These are phyloP conservation scores for Asterella californica DNA, from an alignment of 225 moss, liverwort and hornwort genomes.

Conservation along the genomic window DNA sequence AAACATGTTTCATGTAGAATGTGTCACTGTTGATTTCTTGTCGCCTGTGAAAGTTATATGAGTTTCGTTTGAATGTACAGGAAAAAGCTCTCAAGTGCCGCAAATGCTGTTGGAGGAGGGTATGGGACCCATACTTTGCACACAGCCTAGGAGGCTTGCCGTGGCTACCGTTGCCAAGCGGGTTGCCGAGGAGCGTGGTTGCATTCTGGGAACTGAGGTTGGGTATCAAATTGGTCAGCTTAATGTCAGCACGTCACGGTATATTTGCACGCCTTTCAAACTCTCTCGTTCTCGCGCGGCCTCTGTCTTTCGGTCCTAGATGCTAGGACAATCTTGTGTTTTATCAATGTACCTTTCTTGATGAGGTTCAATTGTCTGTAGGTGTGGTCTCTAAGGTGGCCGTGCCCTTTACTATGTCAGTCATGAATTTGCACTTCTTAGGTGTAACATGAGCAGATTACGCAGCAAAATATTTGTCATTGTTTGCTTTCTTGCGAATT, in stretches of 20 bases:
- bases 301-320: neutral
- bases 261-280: slow-evolving; percentile 13
- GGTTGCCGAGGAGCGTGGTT: slow-evolving; percentile 54
- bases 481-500: too few species aligned
- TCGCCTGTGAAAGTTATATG: too few species aligned
- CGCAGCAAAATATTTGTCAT: too few species aligned
- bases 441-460: neutral
- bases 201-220: slow-evolving; percentile 44
- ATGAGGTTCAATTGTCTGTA: too few species aligned
- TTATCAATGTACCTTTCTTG: too few species aligned
- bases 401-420: too few species aligned
- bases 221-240: slow-evolving; percentile 70
- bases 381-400: too few species aligned
- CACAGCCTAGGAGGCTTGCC: slow-evolving; percentile 66
- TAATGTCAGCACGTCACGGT: slow-evolving; percentile 49
- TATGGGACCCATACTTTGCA: slow-evolving; percentile 54
- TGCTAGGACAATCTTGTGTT: too few species aligned
- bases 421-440: too few species aligned
- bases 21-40: too few species aligned
- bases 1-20: too few species aligned
- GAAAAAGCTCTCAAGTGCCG: slow-evolving; percentile 72
- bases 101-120: slow-evolving; percentile 62
- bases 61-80: slow-evolving; percentile 18
- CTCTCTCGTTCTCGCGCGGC: neutral
- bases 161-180: slow-evolving; percentile 66